Evolutionary conservation across 345 rosid genomes (phyloP).

Genomic region (rapeseed (Brassica napus)): DNA sequence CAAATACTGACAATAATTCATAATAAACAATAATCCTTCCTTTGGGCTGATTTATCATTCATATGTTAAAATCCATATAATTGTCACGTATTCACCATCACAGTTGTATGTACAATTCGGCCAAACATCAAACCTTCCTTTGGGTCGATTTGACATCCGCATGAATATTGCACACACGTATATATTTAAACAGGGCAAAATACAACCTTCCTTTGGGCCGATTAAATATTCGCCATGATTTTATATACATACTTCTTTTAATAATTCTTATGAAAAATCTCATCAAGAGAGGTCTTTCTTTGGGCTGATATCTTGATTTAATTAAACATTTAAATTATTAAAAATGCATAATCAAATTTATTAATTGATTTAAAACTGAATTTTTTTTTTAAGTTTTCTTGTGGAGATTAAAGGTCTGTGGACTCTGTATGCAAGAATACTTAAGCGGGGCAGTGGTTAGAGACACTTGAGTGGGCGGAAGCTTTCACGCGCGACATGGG

Average conservation of each 20-base stretch:
- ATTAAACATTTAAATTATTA: background rate
- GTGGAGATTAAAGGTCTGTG: background rate
- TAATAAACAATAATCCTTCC: background rate
- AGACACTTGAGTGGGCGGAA: background rate
- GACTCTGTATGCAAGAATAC: background rate
- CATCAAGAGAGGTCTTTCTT: background rate
- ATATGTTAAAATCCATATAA: background rate
- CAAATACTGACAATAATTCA: background rate
- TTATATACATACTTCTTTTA: background rate
- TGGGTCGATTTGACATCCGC: background rate
- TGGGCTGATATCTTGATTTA: background rate
- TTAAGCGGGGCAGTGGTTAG: background rate
- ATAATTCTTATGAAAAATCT: background rate
- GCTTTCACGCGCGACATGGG: background rate
- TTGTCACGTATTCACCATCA: background rate
- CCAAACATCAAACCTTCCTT: background rate
- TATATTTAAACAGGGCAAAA: background rate
- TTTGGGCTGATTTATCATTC: background rate
- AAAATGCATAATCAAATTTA: background rate
- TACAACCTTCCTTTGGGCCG: background rate
- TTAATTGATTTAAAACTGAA: background rate
- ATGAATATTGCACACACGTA: background rate
- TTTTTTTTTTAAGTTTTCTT: background rate
- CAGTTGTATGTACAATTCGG: background rate
- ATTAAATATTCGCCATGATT: background rate